These are phyloP conservation scores for Linnemannia elongata DNA, from an alignment of 192 early-diverging fungal genomes.

Conservation along the genomic window DNA sequence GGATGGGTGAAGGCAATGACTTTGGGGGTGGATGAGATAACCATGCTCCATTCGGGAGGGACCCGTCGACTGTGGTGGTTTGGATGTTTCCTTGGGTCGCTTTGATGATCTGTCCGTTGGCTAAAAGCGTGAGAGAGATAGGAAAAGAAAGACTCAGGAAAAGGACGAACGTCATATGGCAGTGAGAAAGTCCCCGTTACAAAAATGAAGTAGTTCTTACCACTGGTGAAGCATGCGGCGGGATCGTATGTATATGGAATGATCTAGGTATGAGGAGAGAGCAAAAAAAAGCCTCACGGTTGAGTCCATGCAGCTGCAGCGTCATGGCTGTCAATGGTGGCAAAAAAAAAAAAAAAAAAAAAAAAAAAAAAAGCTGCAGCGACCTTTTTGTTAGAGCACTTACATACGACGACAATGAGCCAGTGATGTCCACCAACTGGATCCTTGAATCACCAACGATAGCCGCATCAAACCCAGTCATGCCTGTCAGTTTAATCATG, in stretches of 20 bases:
- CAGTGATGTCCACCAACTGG: not conserved
- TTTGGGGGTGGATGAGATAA: not conserved
- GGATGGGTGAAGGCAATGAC: conserved; percentile 11
- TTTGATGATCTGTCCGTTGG: conserved; percentile 20
- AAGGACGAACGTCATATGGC: too few relatives aligned
- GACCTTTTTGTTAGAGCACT: not conserved
- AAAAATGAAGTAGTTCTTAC: not conserved
- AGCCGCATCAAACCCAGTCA: not conserved
- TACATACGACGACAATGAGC: not conserved
- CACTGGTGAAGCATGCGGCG: not conserved
- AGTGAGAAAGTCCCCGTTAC: too few relatives aligned
- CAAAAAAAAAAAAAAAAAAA: not conserved
- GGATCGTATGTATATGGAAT: not conserved
- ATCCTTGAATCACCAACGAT: not conserved
- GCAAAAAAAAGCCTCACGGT: not conserved
- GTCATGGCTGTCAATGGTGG: not conserved
- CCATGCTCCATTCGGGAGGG: not conserved
- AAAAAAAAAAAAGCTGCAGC: not conserved
- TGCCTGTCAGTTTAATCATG: not conserved
- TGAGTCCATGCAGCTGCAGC: not conserved
- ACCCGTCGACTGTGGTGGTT: not conserved
- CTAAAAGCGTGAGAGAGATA: not conserved
- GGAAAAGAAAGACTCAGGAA: not conserved
- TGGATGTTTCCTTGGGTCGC: not conserved
- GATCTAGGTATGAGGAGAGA: not conserved